Percentiles rank a stretch among this genome's conserved stretches.
phyloP scores from a whole-genome alignment of 2,329 filamentous ascomycete genomes.

The Stemphylium lycopersici region DNA sequence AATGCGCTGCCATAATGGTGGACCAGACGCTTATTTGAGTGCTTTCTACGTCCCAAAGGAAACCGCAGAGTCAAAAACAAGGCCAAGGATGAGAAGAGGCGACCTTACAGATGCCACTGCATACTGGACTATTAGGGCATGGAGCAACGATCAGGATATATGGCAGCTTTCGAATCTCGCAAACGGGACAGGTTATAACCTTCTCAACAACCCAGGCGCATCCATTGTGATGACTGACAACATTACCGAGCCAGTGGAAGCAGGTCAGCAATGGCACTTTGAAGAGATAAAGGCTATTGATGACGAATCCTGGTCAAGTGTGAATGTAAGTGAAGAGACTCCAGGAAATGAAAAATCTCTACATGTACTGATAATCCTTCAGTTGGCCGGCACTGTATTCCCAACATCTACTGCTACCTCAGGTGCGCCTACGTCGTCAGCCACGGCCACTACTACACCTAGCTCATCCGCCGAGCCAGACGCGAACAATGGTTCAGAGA shows the following conservation, averaged over 20 bases:
- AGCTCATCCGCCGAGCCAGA: slow-evolving; percentile 22
- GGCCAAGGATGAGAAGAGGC: no score
- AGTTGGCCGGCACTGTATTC: no score
- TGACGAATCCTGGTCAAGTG: background rate
- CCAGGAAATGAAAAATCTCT: no score
- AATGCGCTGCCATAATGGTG: slow-evolving; percentile 20
- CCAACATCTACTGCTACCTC: background rate
- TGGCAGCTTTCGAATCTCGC: slow-evolving; percentile 26
- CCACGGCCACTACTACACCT: background rate
- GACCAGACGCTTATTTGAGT: slow-evolving; percentile 17
- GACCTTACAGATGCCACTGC: slow-evolving; percentile 25
- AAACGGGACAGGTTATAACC: no score
- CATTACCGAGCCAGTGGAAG: slow-evolving; percentile 22
- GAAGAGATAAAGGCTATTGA: slow-evolving; percentile 18
- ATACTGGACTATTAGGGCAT: slow-evolving; percentile 28
- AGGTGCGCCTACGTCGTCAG: background rate
- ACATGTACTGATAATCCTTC: no score
- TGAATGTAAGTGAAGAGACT: background rate
- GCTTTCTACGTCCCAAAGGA: no score
- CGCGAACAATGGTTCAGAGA: no score
- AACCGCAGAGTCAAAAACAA: no score
- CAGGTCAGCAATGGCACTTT: slow-evolving; percentile 20
- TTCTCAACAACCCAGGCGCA: no score
- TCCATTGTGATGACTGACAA: slow-evolving; percentile 20
- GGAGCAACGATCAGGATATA: slow-evolving; percentile 30